These are phyloP conservation scores for Irpex sp. DNA, from an alignment of 1,284 basidiomycete genomes.

Conservation along the genomic window DNA sequence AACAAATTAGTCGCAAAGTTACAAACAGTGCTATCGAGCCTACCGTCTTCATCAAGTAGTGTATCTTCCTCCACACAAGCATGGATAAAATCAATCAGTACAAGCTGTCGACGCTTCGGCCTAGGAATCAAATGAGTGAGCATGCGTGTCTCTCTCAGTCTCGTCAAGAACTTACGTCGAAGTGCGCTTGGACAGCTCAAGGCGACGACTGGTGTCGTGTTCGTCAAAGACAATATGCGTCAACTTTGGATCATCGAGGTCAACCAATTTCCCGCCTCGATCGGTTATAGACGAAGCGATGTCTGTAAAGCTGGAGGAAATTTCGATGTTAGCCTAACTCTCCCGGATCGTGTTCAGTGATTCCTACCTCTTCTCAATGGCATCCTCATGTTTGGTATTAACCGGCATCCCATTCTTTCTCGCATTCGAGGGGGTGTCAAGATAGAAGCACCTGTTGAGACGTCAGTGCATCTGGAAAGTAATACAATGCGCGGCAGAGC, in stretches of 20 bases:
- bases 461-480: not conserved
- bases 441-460: conserved; percentile 71
- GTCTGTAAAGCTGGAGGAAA: conserved; percentile 48
- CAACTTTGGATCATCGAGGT: conserved; percentile 69
- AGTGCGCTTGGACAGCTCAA: conserved; percentile 67
- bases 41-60: conserved; percentile 76
- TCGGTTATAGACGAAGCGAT: conserved; percentile 50
- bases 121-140: conserved; percentile 31
- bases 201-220: conserved; percentile 66
- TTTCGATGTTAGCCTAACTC: not conserved
- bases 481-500: conserved; percentile 23
- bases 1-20: not conserved
- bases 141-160: not conserved
- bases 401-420: conserved; percentile 54
- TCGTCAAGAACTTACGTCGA: conserved; percentile 49
- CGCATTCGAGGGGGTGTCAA: conserved; percentile 80
- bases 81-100: conserved; percentile 72
- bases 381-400: conserved; percentile 51
- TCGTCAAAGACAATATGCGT: conserved; percentile 86
- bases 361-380: conserved; percentile 49
- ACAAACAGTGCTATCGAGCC: conserved; percentile 18
- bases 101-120: conserved; percentile 75
- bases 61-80: conserved; percentile 80
- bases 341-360: conserved; percentile 3
- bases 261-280: conserved; percentile 71